Conservation (phyloP, 148 eudicot genomes). For the Amaranthus hypochondriacus region DNA sequence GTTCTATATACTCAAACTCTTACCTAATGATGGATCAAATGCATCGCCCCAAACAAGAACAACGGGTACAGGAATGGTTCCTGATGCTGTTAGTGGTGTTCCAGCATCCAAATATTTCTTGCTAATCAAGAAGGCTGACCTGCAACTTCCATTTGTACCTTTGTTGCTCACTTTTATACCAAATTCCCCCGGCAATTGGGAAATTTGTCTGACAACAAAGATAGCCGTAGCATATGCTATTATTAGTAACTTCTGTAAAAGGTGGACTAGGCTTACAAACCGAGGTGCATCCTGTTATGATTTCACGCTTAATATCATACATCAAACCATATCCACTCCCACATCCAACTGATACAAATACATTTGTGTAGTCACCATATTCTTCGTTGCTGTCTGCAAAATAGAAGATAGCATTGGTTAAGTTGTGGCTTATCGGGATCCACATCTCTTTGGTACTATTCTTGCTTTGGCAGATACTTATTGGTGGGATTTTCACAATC, state of each 20-base stretch:
- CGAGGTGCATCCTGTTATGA: constrained; percentile 2
- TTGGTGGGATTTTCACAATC: background rate
- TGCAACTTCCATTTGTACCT: background rate
- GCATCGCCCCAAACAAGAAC: background rate
- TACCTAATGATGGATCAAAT: too few species aligned
- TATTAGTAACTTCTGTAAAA: background rate
- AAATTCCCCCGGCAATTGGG: background rate
- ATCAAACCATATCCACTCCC: background rate
- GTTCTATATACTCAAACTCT: too few species aligned
- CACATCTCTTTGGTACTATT: background rate
- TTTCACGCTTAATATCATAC: background rate
- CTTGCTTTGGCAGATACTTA: background rate
- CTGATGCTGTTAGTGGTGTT: background rate
- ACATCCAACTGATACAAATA: constrained; percentile 10
- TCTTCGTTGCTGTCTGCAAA: background rate
- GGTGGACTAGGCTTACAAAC: background rate
- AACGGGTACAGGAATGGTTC: background rate
- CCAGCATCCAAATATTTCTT: background rate
- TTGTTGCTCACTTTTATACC: background rate
- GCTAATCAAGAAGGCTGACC: background rate
- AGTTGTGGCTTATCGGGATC: background rate
- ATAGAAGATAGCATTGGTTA: background rate
- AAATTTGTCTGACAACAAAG: background rate
- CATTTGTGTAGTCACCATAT: too few species aligned
- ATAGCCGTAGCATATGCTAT: constrained; percentile 5